Conservation (phyloP, 129 eudicot species). For the Daucus carota region DNA sequence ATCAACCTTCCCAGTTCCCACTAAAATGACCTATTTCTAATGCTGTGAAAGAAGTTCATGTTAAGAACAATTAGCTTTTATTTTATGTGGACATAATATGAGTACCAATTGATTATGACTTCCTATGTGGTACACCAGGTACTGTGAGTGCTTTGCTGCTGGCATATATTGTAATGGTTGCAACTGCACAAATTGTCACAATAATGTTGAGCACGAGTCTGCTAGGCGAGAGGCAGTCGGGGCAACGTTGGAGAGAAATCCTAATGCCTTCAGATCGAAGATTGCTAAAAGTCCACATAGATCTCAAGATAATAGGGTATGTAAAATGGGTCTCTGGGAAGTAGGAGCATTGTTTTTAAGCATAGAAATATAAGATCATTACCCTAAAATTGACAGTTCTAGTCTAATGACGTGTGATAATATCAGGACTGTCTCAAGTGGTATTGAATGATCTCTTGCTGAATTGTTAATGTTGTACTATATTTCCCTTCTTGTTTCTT, state of each 20-base stretch:
- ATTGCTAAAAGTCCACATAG: slow-evolving; percentile 76
- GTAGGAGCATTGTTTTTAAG: background rate
- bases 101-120: background rate
- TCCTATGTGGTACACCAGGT: slow-evolving; percentile 35
- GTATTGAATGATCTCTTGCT: background rate
- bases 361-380: background rate
- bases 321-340: slow-evolving; percentile 3
- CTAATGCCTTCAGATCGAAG: slow-evolving; percentile 78
- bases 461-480: background rate
- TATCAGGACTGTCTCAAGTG: background rate
- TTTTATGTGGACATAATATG: background rate
- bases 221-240: slow-evolving; percentile 65
- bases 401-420: background rate
- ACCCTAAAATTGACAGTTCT: background rate
- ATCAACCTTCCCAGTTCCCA: background rate
- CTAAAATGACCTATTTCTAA: background rate
- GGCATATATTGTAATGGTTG: slow-evolving; percentile 92
- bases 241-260: slow-evolving; percentile 66
- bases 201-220: slow-evolving; percentile 57
- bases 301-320: slow-evolving; percentile 50
- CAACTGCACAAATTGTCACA: slow-evolving; percentile 70
- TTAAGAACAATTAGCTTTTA: background rate
- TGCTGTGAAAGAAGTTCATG: background rate
- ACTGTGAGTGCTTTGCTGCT: slow-evolving; percentile 84
- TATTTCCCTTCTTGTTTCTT: background rate